phyloP scores from a whole-genome alignment of 345 rosid species.

The Eucalyptus polyanthemos region DNA sequence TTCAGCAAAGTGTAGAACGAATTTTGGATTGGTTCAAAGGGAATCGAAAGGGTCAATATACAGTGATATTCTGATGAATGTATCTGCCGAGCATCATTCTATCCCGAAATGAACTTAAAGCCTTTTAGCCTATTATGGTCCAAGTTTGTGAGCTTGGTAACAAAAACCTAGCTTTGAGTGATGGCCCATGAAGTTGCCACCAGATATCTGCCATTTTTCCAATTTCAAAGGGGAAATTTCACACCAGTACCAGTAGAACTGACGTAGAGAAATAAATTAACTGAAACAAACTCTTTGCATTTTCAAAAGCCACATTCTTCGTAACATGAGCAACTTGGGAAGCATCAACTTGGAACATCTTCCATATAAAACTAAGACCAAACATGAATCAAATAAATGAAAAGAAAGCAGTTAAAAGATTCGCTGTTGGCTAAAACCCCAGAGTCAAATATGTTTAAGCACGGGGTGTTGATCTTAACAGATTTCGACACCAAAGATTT shows the following conservation, averaged over 20 bases:
- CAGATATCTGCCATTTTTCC: not conserved
- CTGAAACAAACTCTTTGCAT: not conserved
- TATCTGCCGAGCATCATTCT: not conserved
- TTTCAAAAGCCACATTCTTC: not conserved
- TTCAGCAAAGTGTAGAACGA: not conserved
- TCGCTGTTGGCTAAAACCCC: not conserved
- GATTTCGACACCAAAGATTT: constrained; percentile 34
- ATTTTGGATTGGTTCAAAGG: not conserved
- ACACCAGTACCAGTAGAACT: not conserved
- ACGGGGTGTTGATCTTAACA: not conserved
- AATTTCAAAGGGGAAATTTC: not conserved
- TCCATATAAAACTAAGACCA: not conserved
- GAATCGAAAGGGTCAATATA: not conserved
- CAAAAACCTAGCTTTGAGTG: not conserved
- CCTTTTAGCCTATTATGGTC: not conserved
- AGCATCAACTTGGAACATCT: not conserved
- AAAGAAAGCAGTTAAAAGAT: not conserved
- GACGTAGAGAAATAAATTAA: not conserved
- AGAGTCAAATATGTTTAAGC: not conserved
- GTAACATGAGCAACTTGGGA: not conserved
- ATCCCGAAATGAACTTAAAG: not conserved
- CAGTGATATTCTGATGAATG: not conserved
- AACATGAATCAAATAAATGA: not conserved
- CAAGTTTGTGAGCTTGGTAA: not conserved
- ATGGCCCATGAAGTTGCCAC: not conserved